Evolutionary conservation across 164 flowering plant species (phyloP).

Genomic region (Nymphaea colorata): DNA sequence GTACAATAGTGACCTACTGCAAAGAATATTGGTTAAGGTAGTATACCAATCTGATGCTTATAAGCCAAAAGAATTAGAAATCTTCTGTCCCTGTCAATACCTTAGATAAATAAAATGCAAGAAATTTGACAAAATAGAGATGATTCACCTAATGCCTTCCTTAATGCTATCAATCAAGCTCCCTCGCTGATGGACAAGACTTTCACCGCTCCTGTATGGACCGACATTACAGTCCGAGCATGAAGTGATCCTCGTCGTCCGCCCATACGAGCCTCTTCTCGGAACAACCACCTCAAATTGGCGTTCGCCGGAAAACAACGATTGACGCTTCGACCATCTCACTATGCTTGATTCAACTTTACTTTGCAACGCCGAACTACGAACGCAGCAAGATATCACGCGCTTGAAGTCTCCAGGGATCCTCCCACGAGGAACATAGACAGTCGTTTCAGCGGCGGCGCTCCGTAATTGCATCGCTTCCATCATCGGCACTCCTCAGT

Average conservation of each 20-base stretch:
- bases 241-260: not conserved
- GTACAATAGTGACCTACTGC: no score
- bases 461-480: not conserved
- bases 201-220: not conserved
- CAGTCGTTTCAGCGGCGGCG: not conserved
- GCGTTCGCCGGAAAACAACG: not conserved
- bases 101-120: no score
- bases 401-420: not conserved
- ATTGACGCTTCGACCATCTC: not conserved
- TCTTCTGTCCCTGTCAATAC: no score
- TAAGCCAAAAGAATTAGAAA: no score
- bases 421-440: not conserved
- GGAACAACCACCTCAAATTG: not conserved
- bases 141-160: conserved; percentile 2
- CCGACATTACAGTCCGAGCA: not conserved
- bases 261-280: not conserved
- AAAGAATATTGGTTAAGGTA: no score
- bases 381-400: not conserved
- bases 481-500: not conserved
- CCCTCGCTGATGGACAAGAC: not conserved
- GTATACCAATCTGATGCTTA: no score
- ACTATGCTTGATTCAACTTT: not conserved
- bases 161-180: conserved; percentile 1
- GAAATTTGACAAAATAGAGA: not conserved
- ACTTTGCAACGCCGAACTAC: not conserved